Evolutionary conservation across 2,329 filamentous ascomycete species (phyloP).

Genomic region (Alternaria arborescens): DNA sequence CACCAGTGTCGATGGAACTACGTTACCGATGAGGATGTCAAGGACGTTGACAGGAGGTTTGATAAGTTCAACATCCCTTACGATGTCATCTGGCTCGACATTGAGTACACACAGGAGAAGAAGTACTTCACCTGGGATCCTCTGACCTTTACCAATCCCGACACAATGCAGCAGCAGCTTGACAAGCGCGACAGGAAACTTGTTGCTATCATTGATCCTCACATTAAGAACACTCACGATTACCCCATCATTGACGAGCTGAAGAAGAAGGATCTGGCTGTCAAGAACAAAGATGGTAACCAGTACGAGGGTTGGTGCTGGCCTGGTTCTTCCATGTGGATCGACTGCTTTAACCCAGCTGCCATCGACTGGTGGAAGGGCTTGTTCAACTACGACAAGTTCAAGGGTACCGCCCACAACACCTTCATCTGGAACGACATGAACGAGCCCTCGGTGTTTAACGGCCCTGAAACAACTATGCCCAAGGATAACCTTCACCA

Average conservation of each 20-base stretch:
- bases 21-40: constrained; percentile 94
- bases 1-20: constrained; percentile 99
- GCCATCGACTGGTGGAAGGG: constrained; percentile 89
- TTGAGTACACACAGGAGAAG: constrained; percentile 96
- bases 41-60: constrained; percentile 94
- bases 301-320: constrained; percentile 98
- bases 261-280: constrained; percentile 81
- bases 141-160: constrained; percentile 84
- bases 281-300: constrained; percentile 88
- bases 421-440: constrained; percentile 99
- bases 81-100: constrained; percentile 98
- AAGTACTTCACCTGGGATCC: constrained; percentile 99
- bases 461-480: constrained; percentile 98
- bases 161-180: constrained; percentile 86
- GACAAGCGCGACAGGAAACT: constrained; percentile 87
- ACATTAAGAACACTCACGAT: constrained; percentile 89
- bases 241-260: constrained; percentile 83
- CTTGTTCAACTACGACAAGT: constrained; percentile 86
- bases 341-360: constrained; percentile 95
- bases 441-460: constrained; percentile 99
- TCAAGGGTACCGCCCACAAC: constrained; percentile 86
- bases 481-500: constrained; percentile 96
- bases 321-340: constrained; percentile 96
- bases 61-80: constrained; percentile 96
- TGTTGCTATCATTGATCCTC: constrained; percentile 93